phyloP scores from a whole-genome alignment of 306 rosid species.

The Glycine latifolia region DNA sequence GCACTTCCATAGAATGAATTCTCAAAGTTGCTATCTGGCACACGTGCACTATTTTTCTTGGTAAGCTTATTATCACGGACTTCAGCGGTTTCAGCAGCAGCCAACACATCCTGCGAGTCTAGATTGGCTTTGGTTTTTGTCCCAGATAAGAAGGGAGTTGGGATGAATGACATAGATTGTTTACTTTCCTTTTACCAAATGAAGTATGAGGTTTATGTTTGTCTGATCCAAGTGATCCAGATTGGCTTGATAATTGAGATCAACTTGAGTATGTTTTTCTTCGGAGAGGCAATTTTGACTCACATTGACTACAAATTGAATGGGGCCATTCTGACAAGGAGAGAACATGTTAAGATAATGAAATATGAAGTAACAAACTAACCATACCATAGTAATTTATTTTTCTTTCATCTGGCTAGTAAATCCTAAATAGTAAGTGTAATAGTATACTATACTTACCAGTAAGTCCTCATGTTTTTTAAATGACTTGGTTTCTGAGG shows the following conservation, averaged over 20 bases:
- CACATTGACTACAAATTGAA: conserved; percentile 56
- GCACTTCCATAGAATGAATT: conserved; percentile 61
- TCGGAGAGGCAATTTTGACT: conserved; percentile 67
- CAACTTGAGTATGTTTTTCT: conserved; percentile 67
- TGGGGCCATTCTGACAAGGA: conserved; percentile 72
- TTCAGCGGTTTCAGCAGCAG: too few species aligned
- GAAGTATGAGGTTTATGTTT: too few species aligned
- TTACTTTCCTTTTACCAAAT: conserved; percentile 52
- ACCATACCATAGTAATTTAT: not conserved
- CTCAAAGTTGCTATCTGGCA: conserved; percentile 59
- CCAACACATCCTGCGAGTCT: too few species aligned
- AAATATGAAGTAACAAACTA: not conserved
- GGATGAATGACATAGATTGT: conserved; percentile 71
- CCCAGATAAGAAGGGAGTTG: too few species aligned
- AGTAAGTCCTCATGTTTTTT: conserved; percentile 81
- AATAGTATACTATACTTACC: conserved; percentile 51
- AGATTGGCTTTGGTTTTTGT: too few species aligned
- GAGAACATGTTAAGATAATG: conserved; percentile 22
- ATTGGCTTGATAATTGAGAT: conserved; percentile 50
- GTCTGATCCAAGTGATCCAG: conserved; percentile 27
- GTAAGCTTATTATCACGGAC: conserved; percentile 41
- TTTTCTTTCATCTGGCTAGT: conserved; percentile 3
- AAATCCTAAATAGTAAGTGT: not conserved
- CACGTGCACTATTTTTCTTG: conserved; percentile 58
- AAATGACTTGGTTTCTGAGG: conserved; percentile 72